phyloP scores from a whole-genome alignment of 2,329 filamentous ascomycete genomes.

The Rutstroemia sp. region DNA sequence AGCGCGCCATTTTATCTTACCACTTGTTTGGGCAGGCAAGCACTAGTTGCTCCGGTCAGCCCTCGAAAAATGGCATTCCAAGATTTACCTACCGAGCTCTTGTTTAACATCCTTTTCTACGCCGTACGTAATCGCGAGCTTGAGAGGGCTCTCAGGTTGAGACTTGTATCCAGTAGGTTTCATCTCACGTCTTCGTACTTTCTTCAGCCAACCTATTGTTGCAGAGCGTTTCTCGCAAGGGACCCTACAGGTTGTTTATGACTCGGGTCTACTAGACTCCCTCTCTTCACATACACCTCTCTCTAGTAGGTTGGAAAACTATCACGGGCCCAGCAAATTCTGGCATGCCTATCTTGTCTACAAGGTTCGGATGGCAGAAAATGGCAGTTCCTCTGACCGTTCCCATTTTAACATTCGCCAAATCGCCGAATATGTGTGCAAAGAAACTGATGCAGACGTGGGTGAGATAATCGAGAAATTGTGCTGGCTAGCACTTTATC shows the following conservation, averaged over 20 bases:
- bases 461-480: not conserved
- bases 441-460: not conserved
- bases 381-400: not conserved
- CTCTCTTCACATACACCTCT: rapidly evolving
- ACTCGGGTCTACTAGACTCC: not conserved
- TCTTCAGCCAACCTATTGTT: not conserved
- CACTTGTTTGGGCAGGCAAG: no score
- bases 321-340: not conserved
- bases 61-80: not conserved
- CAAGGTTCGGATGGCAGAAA: not conserved
- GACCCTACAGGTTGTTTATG: not conserved
- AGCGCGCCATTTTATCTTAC: no score
- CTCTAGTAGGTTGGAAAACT: rapidly evolving
- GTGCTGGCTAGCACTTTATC: not conserved
- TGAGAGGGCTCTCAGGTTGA: not conserved
- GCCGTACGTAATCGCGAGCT: not conserved
- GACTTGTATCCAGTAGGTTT: not conserved
- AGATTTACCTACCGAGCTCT: not conserved
- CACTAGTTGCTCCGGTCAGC: no score
- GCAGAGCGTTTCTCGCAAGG: not conserved
- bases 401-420: not conserved
- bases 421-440: not conserved
- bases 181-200: no score
- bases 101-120: not conserved
- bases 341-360: not conserved